Evolutionary conservation across 75 land plant genomes (phyloP), one percentile per base, ranked within the genome.

Genomic region (Gnetum montanum): DNA sequence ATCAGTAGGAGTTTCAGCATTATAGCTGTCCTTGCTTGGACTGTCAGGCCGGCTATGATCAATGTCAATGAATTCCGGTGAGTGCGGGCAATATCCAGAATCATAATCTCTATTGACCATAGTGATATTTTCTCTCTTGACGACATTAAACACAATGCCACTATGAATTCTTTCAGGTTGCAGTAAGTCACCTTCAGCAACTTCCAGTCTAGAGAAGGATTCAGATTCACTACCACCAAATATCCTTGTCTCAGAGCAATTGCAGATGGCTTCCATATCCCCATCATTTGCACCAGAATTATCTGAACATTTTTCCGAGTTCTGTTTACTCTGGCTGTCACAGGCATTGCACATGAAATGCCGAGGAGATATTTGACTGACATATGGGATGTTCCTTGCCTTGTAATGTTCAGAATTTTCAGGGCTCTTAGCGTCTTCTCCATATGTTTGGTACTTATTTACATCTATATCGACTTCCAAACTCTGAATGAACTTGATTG

Each of bases 181-280:
- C 72, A 84, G 48, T 33, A 79, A 58, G 50, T 84, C 88, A 23
- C 88, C 88, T 64, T 84, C 88, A 28, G 73, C 47, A 10, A 80
- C 69, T 57, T 61, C 57, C 36, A 80, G 67, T 61, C 78, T 70
- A n/a, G 81, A 67, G 25, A 65, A 18, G 31, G 31, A 34, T 0
- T 40, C 28, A 18, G 70, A 25, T 26, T 28, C 35, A 50, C 85
- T 60, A 35, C 27, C 60, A 26, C 5, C 24, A 22, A 33, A 53
- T 33, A 33, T 53, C 55, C 56, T 23, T 11, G 46, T n/a, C 19
- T 80, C 71, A 22, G 57, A 18, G 31, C 55, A 53, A 20, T 34
- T 31, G 22, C 54, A 50, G 18, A 1, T 20, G 19, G 26, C 23
- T n/a, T 53, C 55, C n/a, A n/a, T n/a, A 53, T 53, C 55, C 4